Evolutionary conservation across 441 rosid species (phyloP).

Genomic region (Bruguiera hainesii): DNA sequence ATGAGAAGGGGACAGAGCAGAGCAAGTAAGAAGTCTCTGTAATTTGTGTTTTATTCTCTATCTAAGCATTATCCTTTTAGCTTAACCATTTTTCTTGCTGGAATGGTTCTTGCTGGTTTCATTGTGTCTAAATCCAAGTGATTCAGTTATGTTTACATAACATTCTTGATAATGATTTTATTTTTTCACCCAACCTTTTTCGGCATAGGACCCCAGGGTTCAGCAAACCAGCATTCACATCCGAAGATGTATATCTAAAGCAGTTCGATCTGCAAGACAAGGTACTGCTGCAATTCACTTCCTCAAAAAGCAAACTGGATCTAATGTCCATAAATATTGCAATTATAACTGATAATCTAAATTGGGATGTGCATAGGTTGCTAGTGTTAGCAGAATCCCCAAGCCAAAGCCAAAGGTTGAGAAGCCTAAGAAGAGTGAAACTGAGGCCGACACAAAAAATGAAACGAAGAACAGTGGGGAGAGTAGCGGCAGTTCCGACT

Average conservation of each 20-base stretch:
- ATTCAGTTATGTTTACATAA: not conserved
- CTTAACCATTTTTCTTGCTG: not conserved
- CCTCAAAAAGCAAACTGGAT: not conserved
- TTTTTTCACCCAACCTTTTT: not conserved
- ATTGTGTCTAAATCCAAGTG: not conserved
- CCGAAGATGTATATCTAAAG: conserved; percentile 70
- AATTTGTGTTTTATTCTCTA: not conserved
- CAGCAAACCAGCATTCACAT: conserved; percentile 67
- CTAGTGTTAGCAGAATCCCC: conserved; percentile 59
- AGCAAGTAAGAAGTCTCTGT: conserved; percentile 44
- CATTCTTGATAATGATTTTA: not conserved
- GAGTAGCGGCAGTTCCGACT: conserved; percentile 23
- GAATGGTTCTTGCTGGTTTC: not conserved
- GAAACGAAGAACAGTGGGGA: conserved; percentile 43
- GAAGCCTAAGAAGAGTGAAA: conserved; percentile 54
- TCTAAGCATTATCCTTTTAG: not conserved
- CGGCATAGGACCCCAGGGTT: conserved; percentile 48
- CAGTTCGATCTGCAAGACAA: conserved; percentile 67
- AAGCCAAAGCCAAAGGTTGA: conserved; percentile 88
- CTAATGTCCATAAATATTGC: not conserved
- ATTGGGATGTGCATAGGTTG: conserved; percentile 37
- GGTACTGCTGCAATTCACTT: conserved; percentile 36
- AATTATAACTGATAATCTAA: not conserved
- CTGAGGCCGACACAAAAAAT: conserved; percentile 35
- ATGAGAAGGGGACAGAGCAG: conserved; percentile 80